Evolutionary conservation across 2,329 filamentous ascomycete genomes (phyloP).

Genomic region (Fusarium sp.): DNA sequence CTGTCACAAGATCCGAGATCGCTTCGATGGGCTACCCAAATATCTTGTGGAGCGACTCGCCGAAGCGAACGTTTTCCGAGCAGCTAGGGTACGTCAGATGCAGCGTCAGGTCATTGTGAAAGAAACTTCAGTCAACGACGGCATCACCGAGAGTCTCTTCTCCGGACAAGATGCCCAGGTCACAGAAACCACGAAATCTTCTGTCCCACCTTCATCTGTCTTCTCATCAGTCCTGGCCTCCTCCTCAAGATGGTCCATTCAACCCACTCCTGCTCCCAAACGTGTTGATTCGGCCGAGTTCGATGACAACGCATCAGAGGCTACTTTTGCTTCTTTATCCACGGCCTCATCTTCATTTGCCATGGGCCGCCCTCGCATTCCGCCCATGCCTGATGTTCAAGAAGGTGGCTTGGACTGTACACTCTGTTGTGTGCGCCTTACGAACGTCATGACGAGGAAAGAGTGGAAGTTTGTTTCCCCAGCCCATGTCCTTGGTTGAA

Average conservation of each 20-base stretch:
- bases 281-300: background rate
- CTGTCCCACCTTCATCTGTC: background rate
- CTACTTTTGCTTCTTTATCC: slow-evolving; percentile 5
- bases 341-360: background rate
- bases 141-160: background rate
- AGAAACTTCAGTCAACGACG: background rate
- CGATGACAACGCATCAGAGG: background rate
- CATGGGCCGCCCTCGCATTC: background rate
- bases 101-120: background rate
- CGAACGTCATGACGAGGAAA: background rate
- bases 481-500: background rate
- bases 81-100: background rate
- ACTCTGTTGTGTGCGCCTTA: background rate
- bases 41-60: background rate
- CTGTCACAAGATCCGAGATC: background rate
- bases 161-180: background rate
- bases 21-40: background rate
- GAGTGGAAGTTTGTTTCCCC: background rate
- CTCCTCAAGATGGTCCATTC: background rate
- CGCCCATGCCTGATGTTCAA: background rate
- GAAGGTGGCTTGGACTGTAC: background rate
- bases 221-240: background rate
- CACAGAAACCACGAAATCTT: background rate
- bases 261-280: background rate
- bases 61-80: background rate